These are phyloP conservation scores for Fremontodendron californicum DNA, from an alignment of 345 rosid genomes.

Conservation along the genomic window DNA sequence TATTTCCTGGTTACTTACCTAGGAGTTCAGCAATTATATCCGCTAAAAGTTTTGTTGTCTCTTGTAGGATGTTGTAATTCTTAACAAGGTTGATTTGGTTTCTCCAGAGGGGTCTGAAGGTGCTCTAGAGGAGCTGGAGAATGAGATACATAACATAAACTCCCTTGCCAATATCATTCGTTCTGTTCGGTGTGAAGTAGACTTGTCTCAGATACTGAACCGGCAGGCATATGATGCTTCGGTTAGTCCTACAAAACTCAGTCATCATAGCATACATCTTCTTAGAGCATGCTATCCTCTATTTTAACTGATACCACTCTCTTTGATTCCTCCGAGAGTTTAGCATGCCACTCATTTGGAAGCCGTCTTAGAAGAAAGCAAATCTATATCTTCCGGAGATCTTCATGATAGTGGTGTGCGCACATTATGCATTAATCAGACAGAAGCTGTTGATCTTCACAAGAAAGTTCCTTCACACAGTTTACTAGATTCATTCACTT, in stretches of 20 bases:
- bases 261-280: slow-evolving; percentile 4
- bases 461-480: slow-evolving; percentile 48
- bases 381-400: slow-evolving; percentile 50
- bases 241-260: slow-evolving; percentile 40
- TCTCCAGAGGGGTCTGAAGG: slow-evolving; percentile 43
- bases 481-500: slow-evolving; percentile 1
- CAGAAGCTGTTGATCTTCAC: slow-evolving; percentile 52
- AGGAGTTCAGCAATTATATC: neutral
- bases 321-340: neutral
- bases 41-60: slow-evolving; percentile 7
- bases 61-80: slow-evolving; percentile 78
- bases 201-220: slow-evolving; percentile 62
- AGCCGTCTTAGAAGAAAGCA: slow-evolving; percentile 59
- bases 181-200: slow-evolving; percentile 75
- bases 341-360: slow-evolving; percentile 69
- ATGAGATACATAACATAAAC: slow-evolving; percentile 69
- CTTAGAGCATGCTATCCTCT: slow-evolving; percentile 2
- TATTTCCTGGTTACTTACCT: neutral
- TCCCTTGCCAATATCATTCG: slow-evolving; percentile 70
- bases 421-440: slow-evolving; percentile 68
- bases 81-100: slow-evolving; percentile 93
- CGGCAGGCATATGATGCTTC: slow-evolving; percentile 80
- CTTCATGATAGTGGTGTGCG: slow-evolving; percentile 76
- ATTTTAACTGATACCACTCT: slow-evolving; percentile 19
- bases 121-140: slow-evolving; percentile 63